Base-by-base conservation (phyloP, 1,139 yeast species). In the Protomyces lactucae-debilis region DNA sequence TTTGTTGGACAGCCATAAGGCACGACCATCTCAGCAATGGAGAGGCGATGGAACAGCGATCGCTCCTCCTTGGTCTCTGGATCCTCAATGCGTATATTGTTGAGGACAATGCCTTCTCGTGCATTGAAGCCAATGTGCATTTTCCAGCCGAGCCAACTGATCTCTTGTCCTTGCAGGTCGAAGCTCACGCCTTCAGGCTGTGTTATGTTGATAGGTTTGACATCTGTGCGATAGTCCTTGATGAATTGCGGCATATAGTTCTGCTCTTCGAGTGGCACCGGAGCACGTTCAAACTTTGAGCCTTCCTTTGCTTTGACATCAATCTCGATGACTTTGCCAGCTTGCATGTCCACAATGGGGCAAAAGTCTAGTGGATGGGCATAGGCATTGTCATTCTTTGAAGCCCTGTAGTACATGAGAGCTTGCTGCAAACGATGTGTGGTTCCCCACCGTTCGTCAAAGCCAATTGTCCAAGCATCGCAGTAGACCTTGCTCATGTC, bases 391-490 rank as follows among this genome's bases (percentile, higher is more conserved):
- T 87, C 93, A 73, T 87, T 88, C 75, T 85, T 90, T 72, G 85
- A 79, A n/a, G 84, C 79, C 76, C 91, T 82, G 81, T 85, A 87
- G 78, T 86, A 87, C 82, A 87, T 81, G 75, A 87, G 81, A 48
- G 92, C 92, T 76, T 87, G 95, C 76, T 87, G 93, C 69, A 87
- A 81, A 76, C 95, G 81, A 73, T 85, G 85, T 60, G 85, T 79
- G 60, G 86, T 83, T 56, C 91, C 95, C 85, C 91, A 87, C 76
- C 93, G 82, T 76, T 86, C 93, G 73, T 87, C 95, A 73, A 84
- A 86, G 66, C 93, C 93, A 73, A 87, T 86, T 59, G 93, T 86
- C 96, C 87, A 87, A 71, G 86, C 92, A 73, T 87, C 95, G 78
- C 93, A 87, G 79, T 85, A 87, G 65, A 86, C 82, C 71, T 84